These are phyloP conservation scores for Ziziphus jujuba DNA, from an alignment of 306 rosid species.

Conservation along the genomic window DNA sequence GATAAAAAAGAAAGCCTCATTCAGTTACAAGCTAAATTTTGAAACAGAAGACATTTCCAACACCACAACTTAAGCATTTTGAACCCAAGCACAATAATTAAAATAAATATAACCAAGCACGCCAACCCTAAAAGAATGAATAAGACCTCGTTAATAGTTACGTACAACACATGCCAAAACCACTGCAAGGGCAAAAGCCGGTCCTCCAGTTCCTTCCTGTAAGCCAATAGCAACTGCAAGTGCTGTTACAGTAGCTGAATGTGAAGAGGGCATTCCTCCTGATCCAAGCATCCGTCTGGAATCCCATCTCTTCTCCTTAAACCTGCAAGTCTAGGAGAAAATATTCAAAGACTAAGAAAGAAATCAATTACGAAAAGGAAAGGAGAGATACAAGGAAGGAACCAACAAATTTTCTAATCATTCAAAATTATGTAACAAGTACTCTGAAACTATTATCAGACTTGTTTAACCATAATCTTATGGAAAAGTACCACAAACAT, in stretches of 20 bases:
- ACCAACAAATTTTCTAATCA: not conserved
- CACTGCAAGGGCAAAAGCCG: slow-evolving; percentile 48
- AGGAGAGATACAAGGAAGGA: not conserved
- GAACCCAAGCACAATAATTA: not conserved
- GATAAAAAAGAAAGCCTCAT: not conserved
- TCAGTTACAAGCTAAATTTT: not conserved
- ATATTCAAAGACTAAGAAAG: slow-evolving; percentile 2
- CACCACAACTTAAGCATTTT: not conserved
- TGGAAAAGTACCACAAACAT: not conserved
- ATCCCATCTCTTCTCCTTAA: slow-evolving; percentile 54
- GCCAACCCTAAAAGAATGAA: slow-evolving; percentile 35
- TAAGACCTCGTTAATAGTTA: slow-evolving; percentile 41
- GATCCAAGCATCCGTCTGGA: slow-evolving; percentile 54
- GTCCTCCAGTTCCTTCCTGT: slow-evolving; percentile 43
- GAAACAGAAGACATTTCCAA: not conserved
- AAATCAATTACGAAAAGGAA: not conserved
- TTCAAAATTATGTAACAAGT: no score
- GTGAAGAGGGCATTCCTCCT: slow-evolving; percentile 58
- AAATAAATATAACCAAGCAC: not conserved
- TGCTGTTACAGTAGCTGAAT: slow-evolving; percentile 46
- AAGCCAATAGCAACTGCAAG: slow-evolving; percentile 41
- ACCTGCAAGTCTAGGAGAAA: slow-evolving; percentile 37
- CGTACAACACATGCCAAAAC: slow-evolving; percentile 57
- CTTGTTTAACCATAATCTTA: no score
- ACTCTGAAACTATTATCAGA: no score